A percentile compares a stretch with the other conserved stretches of the same genome.
phyloP scores from a whole-genome alignment of 305 asterid species.

The Fraxinus floribunda region DNA sequence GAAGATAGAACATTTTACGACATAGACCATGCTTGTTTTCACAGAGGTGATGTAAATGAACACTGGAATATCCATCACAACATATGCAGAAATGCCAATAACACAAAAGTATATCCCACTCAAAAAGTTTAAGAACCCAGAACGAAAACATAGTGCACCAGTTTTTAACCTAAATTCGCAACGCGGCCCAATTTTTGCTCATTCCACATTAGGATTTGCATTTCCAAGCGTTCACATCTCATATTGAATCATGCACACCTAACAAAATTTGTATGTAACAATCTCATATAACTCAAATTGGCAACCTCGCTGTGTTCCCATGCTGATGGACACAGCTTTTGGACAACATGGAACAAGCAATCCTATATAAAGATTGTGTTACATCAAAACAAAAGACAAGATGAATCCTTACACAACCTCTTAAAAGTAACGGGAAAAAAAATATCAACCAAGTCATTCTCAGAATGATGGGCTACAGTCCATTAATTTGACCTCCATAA shows the following conservation, averaged over 20 bases:
- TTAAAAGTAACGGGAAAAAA: background rate
- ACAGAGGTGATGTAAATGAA: background rate
- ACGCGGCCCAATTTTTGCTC: background rate
- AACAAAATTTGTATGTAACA: background rate
- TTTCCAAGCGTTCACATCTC: background rate
- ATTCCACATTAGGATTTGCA: background rate
- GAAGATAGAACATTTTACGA: background rate
- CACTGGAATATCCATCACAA: background rate
- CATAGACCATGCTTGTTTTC: background rate
- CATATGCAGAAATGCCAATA: background rate
- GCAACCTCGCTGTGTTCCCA: background rate
- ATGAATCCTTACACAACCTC: background rate
- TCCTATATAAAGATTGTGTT: background rate
- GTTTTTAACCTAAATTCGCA: background rate
- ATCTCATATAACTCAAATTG: background rate
- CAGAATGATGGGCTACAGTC: background rate
- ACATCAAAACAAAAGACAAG: background rate
- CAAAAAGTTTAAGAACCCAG: background rate
- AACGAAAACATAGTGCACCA: background rate
- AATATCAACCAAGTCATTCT: background rate
- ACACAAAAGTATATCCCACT: background rate
- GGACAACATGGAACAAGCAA: background rate
- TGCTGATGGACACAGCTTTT: background rate
- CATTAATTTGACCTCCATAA: background rate
- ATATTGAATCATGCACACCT: background rate